Evolutionary conservation across 192 early-diverging fungal genomes (phyloP), one percentile per base, ranked within the genome.

Genomic region (Spizellomyces punctatus): DNA sequence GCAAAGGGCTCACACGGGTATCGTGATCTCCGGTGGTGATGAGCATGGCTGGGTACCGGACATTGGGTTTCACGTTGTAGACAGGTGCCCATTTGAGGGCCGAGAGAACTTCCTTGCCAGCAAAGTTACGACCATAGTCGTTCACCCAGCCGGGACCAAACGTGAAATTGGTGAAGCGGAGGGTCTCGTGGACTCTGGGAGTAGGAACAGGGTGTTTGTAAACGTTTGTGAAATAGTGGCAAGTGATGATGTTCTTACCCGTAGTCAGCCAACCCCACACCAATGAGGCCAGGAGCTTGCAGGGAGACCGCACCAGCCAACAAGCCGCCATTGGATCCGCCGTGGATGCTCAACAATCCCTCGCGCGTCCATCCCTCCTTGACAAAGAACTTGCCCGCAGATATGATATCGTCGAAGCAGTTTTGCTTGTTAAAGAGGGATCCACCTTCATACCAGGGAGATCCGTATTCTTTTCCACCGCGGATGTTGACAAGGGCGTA

Each of bases 111-210:
- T 91, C 89, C 60, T 83, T 84, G 49, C 70, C 64, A 8, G 82
- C 79, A 44, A 88, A 81, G 19, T 89, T 82, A 43, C 83, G 75
- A 10, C 88, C 88, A 71, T 83, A 90, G 64, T 91, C 88, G 46
- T 81, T 73, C 49, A 70, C 71, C 90, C 90, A 91, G 4, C 83
- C 87, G 76, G 84, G 79, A 4, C 90, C 90, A 63, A 88, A 88
- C 5, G 89, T 91, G 71, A 91, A 91, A 67, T 89, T 88, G 78
- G 89, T 86, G 83, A 88, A 91, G 43, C 89, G 83, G 50, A 90
- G 66, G 79, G 89, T 76, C 66, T 91, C 90, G 79, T 87, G 69
- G 21, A 91, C 89, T 36, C 88, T 56, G 7, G 54, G 54, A 19
- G 27, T 36, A 3, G 27, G 27, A 3, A 36, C 27, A 36, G 27